Percentiles rank a stretch among this genome's conserved stretches.
phyloP scores from a whole-genome alignment of 768 basidiomycete species.

The Suillus subaureus region DNA sequence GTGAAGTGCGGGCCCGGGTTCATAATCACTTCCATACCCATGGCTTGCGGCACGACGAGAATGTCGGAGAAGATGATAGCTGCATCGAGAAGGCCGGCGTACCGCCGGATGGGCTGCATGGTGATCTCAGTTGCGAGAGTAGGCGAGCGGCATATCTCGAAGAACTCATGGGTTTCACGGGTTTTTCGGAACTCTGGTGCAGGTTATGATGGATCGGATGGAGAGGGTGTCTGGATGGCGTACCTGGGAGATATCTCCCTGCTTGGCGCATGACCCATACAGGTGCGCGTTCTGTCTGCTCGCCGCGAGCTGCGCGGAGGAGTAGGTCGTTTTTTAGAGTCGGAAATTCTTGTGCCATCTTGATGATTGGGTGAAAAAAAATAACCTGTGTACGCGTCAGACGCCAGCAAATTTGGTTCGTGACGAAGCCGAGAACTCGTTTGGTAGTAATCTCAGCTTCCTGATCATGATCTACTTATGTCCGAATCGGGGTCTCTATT shows the following conservation, averaged over 20 bases:
- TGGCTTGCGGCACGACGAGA: conserved; percentile 95
- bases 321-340: conserved; percentile 85
- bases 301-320: conserved; percentile 87
- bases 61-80: conserved; percentile 99
- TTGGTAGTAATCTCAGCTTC: background rate
- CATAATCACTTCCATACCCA: conserved; percentile 97
- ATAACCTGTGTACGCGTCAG: background rate
- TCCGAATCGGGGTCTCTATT: background rate
- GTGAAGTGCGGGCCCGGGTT: conserved; percentile 91
- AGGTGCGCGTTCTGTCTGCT: conserved; percentile 89
- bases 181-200: conserved; percentile 83
- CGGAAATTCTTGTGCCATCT: conserved; percentile 56
- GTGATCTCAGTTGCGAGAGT: conserved; percentile 87
- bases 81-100: conserved; percentile 85
- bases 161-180: conserved; percentile 88
- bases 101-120: conserved; percentile 90
- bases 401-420: background rate
- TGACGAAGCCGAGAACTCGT: background rate
- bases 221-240: conserved; percentile 22
- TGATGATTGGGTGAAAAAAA: background rate
- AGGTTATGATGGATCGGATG: background rate
- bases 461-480: conserved; percentile 3
- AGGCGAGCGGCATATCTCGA: conserved; percentile 94
- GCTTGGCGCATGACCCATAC: conserved; percentile 99
- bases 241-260: conserved; percentile 92